Base-by-base conservation (phyloP, 371 early-diverging fungal species). In the Rhizopus microsporus region DNA sequence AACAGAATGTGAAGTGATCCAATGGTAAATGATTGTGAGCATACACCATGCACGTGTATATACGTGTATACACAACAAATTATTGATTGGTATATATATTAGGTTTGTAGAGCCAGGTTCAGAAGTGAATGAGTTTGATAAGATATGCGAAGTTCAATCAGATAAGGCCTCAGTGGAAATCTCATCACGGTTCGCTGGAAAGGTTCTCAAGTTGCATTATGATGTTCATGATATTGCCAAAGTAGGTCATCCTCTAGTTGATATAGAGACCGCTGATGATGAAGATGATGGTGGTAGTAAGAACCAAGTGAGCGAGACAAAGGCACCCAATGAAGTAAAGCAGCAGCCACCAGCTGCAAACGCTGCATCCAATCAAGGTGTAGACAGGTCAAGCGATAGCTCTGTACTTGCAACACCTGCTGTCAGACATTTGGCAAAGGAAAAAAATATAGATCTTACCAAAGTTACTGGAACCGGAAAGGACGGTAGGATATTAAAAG, bases 131-230 rank as follows among this genome's bases (percentile, higher is more conserved):
- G 93, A 97, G 81, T 98, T 98, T 70, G 90, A 93, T 67, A 91
- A 89, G 69, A 90, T 98, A 42, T 94, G 95, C 67, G 97, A 98
- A 69, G 98, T 98, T 12, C 98, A 97, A 65, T 92, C 93, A 6
- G 98, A 98, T 75, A 98, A 98, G 82, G 98, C 98, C 6, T 92
- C 98, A 0, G 98, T 96, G 13, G 97, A 98, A 70, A 97, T 98
- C 72, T 92, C 98, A 8, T 94, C 95, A 9, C 87, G 98, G 12
- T 98, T 84, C 67, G 87, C 94, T 53, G 98, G 98, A 40, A 84
- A 79, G n/a, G 76, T 98, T 31, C 71, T 65, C 23, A 87, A 88
- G 62, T 77, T 98, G 5, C 80, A 94, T 69, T 89, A 96, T 73
- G 78, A 83, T 30, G 82, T 87, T 12, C 94, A 95, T 60, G 94